Evolutionary conservation across 1,284 basidiomycete species (phyloP).

Genomic region (Amylostereum chailletii): DNA sequence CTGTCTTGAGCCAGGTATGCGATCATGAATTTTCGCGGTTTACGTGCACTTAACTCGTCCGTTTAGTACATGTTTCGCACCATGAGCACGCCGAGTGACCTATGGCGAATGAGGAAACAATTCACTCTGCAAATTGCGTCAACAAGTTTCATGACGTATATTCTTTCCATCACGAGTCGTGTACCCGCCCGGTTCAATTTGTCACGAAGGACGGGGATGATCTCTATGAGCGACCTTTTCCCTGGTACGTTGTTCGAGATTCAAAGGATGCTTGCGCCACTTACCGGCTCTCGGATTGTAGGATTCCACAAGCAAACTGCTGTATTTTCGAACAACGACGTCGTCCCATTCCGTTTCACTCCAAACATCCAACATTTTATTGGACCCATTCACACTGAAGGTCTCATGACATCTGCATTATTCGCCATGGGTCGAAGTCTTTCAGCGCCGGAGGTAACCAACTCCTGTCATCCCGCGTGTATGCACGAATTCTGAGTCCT

Average conservation of each 20-base stretch:
- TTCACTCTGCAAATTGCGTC: conserved; percentile 89
- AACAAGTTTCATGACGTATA: conserved; percentile 88
- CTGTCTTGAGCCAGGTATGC: conserved; percentile 76
- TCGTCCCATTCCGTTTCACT: conserved; percentile 94
- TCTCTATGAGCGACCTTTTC: conserved; percentile 86
- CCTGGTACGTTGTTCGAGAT: conserved; percentile 53
- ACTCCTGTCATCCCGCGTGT: neutral
- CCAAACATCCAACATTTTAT: conserved; percentile 96
- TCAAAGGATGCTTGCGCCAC: neutral
- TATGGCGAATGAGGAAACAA: conserved; percentile 98
- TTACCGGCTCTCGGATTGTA: conserved; percentile 13
- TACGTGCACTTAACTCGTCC: neutral
- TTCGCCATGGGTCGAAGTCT: conserved; percentile 89
- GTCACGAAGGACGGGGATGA: conserved; percentile 81
- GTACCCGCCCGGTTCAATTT: conserved; percentile 83
- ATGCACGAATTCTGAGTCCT: neutral
- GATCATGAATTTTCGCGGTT: neutral
- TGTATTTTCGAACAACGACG: conserved; percentile 72
- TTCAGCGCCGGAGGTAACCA: conserved; percentile 83
- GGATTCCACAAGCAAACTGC: conserved; percentile 45
- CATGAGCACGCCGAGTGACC: conserved; percentile 79
- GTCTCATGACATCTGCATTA: conserved; percentile 77
- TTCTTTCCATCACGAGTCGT: conserved; percentile 81
- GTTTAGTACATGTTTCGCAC: conserved; percentile 84
- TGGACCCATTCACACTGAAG: conserved; percentile 86